Conservation (phyloP, 345 rosid genomes). For the Brassica cretica region DNA sequence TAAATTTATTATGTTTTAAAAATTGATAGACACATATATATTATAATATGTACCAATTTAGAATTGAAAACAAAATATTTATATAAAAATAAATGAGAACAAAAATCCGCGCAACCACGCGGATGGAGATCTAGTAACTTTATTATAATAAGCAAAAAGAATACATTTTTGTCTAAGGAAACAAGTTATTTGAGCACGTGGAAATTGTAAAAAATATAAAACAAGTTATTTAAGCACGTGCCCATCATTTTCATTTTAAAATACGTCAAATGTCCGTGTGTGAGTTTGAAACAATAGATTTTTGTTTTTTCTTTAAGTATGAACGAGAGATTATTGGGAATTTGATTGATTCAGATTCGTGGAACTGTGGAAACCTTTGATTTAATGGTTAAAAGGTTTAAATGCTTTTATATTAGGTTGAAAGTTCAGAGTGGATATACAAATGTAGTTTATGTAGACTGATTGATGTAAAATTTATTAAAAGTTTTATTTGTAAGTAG, state of each 20-base stretch:
- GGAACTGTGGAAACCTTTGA: neutral
- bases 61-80: no score
- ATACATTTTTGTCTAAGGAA: neutral
- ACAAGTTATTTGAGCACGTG: neutral
- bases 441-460: neutral
- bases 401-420: neutral
- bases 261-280: neutral
- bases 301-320: neutral
- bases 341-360: neutral
- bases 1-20: no score
- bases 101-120: no score
- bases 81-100: no score
- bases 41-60: no score
- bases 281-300: neutral
- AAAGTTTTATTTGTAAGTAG: no score
- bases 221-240: neutral
- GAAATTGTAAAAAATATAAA: neutral
- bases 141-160: neutral
- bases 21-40: no score
- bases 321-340: neutral
- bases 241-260: neutral
- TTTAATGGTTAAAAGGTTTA: neutral
- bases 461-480: neutral
- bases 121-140: no score
- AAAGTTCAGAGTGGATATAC: neutral